Evolutionary conservation across 305 asterid genomes (phyloP).

Genomic region (Fraxinus baroniana): DNA sequence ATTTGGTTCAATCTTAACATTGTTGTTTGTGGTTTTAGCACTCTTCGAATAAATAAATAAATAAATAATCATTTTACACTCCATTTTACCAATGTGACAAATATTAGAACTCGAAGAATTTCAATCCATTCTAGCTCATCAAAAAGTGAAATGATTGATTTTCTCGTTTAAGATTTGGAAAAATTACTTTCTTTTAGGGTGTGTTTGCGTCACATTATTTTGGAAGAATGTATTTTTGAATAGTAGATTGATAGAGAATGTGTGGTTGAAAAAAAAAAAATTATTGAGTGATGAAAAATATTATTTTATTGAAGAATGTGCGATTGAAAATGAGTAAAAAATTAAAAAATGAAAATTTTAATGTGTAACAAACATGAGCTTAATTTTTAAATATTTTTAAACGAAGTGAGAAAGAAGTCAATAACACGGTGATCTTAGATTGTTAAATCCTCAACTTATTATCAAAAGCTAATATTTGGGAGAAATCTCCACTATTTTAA

Average conservation of each 20-base stretch:
- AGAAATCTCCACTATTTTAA: neutral
- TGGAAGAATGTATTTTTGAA: too few relatives aligned
- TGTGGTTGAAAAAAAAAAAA: too few relatives aligned
- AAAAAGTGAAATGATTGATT: neutral
- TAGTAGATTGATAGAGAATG: too few relatives aligned
- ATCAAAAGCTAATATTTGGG: neutral
- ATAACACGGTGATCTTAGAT: neutral
- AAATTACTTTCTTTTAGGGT: neutral
- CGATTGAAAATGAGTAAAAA: too few relatives aligned
- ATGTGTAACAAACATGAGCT: too few relatives aligned
- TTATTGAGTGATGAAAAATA: too few relatives aligned
- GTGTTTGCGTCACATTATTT: too few relatives aligned
- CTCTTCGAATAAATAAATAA: neutral
- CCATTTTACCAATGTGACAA: neutral
- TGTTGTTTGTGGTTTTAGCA: neutral
- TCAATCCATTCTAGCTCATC: neutral
- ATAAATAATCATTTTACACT: neutral
- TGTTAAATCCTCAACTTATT: neutral
- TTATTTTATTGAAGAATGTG: too few relatives aligned
- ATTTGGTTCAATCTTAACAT: neutral
- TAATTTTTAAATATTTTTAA: neutral
- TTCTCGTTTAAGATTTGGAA: neutral
- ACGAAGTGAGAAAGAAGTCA: neutral
- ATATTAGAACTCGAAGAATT: neutral
- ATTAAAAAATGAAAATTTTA: too few relatives aligned